Conservation (phyloP, 495 filamentous ascomycete genomes). For the Glarea lozoyensis region DNA sequence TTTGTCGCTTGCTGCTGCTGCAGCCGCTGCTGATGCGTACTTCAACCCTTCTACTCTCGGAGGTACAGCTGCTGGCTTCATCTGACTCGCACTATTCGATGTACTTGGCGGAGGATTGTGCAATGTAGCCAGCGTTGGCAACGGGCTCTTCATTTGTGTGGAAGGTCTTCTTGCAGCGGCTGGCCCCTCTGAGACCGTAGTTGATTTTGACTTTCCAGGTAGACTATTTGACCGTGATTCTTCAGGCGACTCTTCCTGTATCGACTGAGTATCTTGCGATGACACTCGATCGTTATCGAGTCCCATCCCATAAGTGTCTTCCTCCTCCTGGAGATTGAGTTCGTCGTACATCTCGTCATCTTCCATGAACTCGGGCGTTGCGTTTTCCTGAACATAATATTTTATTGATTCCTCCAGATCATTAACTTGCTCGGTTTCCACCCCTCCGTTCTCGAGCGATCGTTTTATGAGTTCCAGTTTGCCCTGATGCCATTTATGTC, state of each 20-base stretch:
- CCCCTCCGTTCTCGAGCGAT: conserved; percentile 82
- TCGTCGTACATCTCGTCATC: conserved; percentile 93
- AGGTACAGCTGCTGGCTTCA: conserved; percentile 91
- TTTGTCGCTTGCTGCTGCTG: conserved; percentile 78
- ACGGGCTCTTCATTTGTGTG: conserved; percentile 83
- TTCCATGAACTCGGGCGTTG: conserved; percentile 79
- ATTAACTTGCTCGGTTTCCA: conserved; percentile 76
- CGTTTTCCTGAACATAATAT: conserved; percentile 89
- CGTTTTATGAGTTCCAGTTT: conserved; percentile 88
- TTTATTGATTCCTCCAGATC: conserved; percentile 85
- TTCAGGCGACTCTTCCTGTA: conserved; percentile 75
- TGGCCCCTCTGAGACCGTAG: conserved; percentile 34
- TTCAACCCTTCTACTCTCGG: conserved; percentile 83
- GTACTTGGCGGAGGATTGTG: conserved; percentile 57
- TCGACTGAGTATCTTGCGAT: conserved; percentile 89
- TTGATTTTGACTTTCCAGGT: conserved; percentile 41
- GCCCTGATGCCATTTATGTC: conserved; percentile 91
- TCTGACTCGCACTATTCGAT: conserved; percentile 48
- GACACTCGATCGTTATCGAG: conserved; percentile 79
- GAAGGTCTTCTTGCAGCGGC: conserved; percentile 67
- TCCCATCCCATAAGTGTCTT: conserved; percentile 71
- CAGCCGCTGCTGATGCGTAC: conserved; percentile 93
- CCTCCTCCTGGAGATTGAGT: conserved; percentile 83
- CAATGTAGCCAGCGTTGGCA: conserved; percentile 82
- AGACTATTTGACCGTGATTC: conserved; percentile 45